phyloP scores from a whole-genome alignment of 169 alveolate genomes.

The Miamiensis avidus region DNA sequence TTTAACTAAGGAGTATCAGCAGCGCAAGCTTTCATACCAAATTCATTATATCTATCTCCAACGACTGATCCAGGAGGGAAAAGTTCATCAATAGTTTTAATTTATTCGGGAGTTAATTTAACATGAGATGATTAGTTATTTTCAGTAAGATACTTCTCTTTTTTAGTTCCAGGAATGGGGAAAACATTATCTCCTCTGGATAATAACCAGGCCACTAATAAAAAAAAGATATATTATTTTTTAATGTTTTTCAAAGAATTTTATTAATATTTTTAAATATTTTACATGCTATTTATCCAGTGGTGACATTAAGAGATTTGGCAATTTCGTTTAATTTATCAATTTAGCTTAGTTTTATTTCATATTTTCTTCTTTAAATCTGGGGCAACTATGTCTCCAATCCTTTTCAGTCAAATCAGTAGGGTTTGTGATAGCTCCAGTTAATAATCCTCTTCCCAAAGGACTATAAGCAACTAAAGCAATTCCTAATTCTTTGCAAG shows the following conservation, averaged over 20 bases:
- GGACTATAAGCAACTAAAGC: no score
- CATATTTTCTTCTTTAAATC: slow-evolving; percentile 8
- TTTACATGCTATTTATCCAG: no score
- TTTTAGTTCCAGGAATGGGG: slow-evolving; percentile 15
- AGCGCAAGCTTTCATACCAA: no score
- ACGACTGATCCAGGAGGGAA: no score
- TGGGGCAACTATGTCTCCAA: slow-evolving; percentile 1
- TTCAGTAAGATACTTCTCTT: no score
- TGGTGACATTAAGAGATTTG: no score
- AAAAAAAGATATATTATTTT: not conserved
- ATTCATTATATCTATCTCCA: not conserved
- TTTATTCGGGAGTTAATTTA: no score
- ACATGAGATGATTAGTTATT: not conserved
- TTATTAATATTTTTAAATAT: no score
- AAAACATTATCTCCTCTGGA: slow-evolving; percentile 6
- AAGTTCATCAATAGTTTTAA: not conserved
- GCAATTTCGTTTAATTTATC: no score
- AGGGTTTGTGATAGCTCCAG: not conserved
- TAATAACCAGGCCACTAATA: not conserved
- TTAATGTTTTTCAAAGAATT: not conserved
- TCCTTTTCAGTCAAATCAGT: not conserved
- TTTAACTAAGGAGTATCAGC: no score
- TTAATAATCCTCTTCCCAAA: no score
- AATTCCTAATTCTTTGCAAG: no score
- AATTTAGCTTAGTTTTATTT: not conserved